These are phyloP conservation scores for Medicago ruthenica DNA, from an alignment of 306 rosid species.

Conservation along the genomic window DNA sequence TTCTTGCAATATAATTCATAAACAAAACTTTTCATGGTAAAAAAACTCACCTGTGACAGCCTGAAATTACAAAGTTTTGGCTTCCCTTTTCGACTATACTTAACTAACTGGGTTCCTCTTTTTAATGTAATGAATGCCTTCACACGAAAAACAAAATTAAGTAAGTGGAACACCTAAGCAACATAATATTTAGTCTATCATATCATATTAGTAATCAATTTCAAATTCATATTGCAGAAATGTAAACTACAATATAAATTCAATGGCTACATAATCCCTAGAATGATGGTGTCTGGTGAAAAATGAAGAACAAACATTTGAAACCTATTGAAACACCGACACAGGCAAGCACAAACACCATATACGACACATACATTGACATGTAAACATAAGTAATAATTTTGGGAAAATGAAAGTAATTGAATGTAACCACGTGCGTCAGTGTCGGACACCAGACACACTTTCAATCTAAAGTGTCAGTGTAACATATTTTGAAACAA, in stretches of 20 bases:
- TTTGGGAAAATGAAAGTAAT: not conserved
- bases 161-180: slow-evolving; percentile 15
- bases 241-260: slow-evolving; percentile 2
- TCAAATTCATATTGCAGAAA: slow-evolving; percentile 6
- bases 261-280: not conserved
- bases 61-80: slow-evolving; percentile 84
- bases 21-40: not conserved
- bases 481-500: not conserved
- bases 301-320: not conserved
- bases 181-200: slow-evolving; percentile 37
- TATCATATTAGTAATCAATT: slow-evolving; percentile 27
- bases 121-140: slow-evolving; percentile 76
- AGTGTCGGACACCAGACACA: not conserved
- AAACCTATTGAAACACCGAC: not conserved
- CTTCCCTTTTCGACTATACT: slow-evolving; percentile 87
- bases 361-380: not conserved
- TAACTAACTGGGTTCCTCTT: slow-evolving; percentile 77
- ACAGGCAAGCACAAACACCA: not conserved
- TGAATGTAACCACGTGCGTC: not conserved
- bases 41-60: slow-evolving; percentile 73
- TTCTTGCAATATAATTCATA: not conserved
- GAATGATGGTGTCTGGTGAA: not conserved
- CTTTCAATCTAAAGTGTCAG: not conserved
- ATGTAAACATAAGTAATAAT: not conserved
- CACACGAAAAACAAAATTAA: slow-evolving; percentile 41